Evolutionary conservation across 371 early-diverging fungal species (phyloP).

Genomic region (Mortierella sp.): DNA sequence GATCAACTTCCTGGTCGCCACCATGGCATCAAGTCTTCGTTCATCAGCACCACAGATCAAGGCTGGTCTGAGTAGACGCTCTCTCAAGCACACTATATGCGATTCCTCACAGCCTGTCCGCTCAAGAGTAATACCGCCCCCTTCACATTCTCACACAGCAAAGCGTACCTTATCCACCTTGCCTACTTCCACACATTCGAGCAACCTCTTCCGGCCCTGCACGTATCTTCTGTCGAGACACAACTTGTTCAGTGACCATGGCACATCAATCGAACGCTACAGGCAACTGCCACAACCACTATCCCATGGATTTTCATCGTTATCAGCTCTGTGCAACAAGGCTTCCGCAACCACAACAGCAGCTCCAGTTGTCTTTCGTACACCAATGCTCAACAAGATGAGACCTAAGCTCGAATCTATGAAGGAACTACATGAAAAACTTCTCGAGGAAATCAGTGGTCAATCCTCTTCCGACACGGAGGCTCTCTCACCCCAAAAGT

Average conservation of each 20-base stretch:
- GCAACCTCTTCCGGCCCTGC: conserved; percentile 10
- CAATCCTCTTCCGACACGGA: conserved; percentile 13
- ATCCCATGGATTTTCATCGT: conserved; percentile 16
- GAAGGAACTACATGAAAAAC: conserved; percentile 40
- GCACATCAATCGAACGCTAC: not conserved
- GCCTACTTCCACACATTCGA: not conserved
- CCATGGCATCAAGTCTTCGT: conserved; percentile 14
- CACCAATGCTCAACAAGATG: conserved; percentile 53
- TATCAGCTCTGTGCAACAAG: not conserved
- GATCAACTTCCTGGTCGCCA: not conserved
- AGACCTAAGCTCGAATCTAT: conserved; percentile 38
- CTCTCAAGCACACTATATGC: not conserved
- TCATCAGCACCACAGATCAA: conserved; percentile 1
- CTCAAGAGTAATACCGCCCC: not conserved
- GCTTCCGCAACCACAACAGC: not conserved
- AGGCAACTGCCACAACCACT: not conserved
- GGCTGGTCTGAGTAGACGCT: not conserved
- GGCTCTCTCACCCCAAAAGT: conserved; percentile 28
- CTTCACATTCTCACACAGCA: not conserved
- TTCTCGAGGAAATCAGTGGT: conserved; percentile 41
- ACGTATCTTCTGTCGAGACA: not conserved
- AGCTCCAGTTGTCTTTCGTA: conserved; percentile 19
- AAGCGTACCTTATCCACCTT: conserved; percentile 4
- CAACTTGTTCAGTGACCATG: not conserved
- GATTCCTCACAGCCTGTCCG: not conserved